Evolutionary conservation across 2,329 filamentous ascomycete species (phyloP).

Genomic region (Aspergillus terreus): DNA sequence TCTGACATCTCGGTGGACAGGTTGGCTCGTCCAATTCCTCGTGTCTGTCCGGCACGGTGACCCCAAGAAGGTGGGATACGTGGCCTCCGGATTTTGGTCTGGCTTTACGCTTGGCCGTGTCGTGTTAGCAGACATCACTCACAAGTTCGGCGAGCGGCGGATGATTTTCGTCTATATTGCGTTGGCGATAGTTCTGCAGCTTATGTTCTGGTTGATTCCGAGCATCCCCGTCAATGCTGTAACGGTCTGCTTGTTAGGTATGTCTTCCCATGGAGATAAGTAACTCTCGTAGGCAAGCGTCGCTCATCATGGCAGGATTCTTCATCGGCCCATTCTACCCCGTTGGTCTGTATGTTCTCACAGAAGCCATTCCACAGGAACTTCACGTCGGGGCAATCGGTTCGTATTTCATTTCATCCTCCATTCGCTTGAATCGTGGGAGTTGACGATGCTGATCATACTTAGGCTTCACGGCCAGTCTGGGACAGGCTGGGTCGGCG

Average conservation of each 20-base stretch:
- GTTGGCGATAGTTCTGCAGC: slow-evolving; percentile 16
- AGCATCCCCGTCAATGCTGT: slow-evolving; percentile 20
- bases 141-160: slow-evolving; percentile 19
- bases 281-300: not conserved
- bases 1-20: slow-evolving; percentile 4
- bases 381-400: slow-evolving; percentile 22
- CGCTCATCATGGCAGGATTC: slow-evolving; percentile 13
- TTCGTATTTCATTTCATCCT: slow-evolving; percentile 5
- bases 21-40: slow-evolving; percentile 23
- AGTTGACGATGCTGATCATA: slow-evolving; percentile 1
- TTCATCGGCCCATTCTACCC: slow-evolving; percentile 25
- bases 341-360: slow-evolving; percentile 21
- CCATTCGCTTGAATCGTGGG: not conserved
- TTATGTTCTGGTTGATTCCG: slow-evolving; percentile 22
- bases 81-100: slow-evolving; percentile 21
- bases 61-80: slow-evolving; percentile 20
- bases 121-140: slow-evolving; percentile 20
- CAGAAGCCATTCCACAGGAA: slow-evolving; percentile 18
- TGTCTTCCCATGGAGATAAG: not conserved
- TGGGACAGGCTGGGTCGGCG: slow-evolving; percentile 20
- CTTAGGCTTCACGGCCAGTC: slow-evolving; percentile 20
- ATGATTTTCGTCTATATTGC: slow-evolving; percentile 20
- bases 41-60: slow-evolving; percentile 20
- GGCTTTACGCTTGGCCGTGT: slow-evolving; percentile 21
- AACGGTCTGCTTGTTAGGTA: slow-evolving; percentile 21